phyloP scores from a whole-genome alignment of 1,139 yeast genomes.

The Blastobotrys illinoisensis region DNA sequence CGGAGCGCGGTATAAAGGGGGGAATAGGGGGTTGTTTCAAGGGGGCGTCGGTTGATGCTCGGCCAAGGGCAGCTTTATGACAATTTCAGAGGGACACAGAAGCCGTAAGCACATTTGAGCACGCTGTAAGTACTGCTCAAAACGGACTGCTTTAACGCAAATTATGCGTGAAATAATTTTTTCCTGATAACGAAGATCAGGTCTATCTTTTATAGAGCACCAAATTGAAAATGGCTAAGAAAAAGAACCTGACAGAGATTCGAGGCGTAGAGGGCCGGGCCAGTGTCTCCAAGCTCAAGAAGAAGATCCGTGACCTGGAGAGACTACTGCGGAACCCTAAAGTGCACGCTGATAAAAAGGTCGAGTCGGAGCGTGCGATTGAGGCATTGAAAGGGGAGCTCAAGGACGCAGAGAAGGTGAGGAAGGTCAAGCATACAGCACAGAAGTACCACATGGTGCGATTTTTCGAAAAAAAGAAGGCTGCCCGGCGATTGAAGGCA shows the following conservation, averaged over 20 bases:
- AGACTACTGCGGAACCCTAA: constrained; percentile 42
- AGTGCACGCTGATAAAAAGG: constrained; percentile 68
- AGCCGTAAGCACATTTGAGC: not conserved
- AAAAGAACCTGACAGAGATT: constrained; percentile 6
- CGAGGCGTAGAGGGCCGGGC: constrained; percentile 7
- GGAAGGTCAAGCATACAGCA: constrained; percentile 54
- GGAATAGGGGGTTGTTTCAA: no score
- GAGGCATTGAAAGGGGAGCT: constrained; percentile 67
- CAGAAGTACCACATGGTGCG: constrained; percentile 89
- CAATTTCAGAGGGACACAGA: no score
- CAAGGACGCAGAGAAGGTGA: constrained; percentile 45
- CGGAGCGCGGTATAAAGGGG: no score
- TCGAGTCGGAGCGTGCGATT: constrained; percentile 82
- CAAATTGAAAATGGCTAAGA: not conserved
- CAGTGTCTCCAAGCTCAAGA: constrained; percentile 44
- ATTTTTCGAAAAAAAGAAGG: constrained; percentile 88
- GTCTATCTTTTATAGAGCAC: no score
- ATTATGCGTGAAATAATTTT: not conserved
- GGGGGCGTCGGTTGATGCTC: no score
- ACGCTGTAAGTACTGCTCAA: not conserved
- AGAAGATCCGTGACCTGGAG: constrained; percentile 81
- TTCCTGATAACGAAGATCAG: constrained; percentile 1
- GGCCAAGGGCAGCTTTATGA: no score
- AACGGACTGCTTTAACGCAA: not conserved
- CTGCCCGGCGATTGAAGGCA: constrained; percentile 65